Evolutionary conservation across 352 stramenopile species (phyloP).

Genomic region (Globisporangium perplexum): DNA sequence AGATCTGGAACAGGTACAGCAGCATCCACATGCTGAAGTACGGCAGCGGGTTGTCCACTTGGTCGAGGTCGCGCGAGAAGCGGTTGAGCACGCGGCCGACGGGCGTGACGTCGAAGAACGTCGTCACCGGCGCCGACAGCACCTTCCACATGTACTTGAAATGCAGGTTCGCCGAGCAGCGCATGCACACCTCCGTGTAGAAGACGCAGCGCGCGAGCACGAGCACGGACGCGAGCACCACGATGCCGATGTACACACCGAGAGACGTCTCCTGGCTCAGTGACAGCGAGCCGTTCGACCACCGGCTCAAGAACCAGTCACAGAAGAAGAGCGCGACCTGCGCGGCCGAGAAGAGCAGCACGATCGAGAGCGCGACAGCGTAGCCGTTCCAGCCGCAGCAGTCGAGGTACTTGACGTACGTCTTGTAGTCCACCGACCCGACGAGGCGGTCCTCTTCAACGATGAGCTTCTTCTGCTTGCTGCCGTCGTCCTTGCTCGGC

Average conservation of each 20-base stretch:
- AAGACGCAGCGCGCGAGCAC: conserved; percentile 34
- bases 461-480: conserved; percentile 27
- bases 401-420: conserved; percentile 46
- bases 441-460: conserved; percentile 33
- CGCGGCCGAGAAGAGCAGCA: conserved; percentile 29
- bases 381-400: conserved; percentile 41
- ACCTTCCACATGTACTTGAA: conserved; percentile 33
- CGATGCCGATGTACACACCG: conserved; percentile 32
- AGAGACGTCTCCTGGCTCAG: conserved; percentile 30
- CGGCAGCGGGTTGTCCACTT: conserved; percentile 39
- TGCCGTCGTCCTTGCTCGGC: neutral
- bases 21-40: conserved; percentile 47
- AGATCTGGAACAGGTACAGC: conserved; percentile 39
- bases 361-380: conserved; percentile 19
- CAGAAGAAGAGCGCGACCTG: conserved; percentile 41
- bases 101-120: conserved; percentile 16
- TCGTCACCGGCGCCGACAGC: conserved; percentile 10
- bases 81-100: conserved; percentile 13
- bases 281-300: conserved; percentile 26
- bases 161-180: conserved; percentile 34
- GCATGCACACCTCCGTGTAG: conserved; percentile 47
- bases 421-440: conserved; percentile 29
- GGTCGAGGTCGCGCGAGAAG: conserved; percentile 41
- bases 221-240: conserved; percentile 23
- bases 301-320: conserved; percentile 51